Evolutionary conservation across 75 land plant species (phyloP).

Genomic region (Selaginella tamariscina): DNA sequence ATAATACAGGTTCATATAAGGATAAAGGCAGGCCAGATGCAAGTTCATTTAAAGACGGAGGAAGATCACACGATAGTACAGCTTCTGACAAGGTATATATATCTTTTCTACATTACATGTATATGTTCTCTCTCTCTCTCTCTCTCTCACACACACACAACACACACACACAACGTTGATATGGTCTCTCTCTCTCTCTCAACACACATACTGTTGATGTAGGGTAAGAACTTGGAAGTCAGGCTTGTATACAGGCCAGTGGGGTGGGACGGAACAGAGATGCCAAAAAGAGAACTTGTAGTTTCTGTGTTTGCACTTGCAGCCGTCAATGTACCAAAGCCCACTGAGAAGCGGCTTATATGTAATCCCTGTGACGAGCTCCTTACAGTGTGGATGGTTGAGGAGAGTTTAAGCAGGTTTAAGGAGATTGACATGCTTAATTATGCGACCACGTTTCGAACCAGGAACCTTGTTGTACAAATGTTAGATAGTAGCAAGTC

Average conservation of each 20-base stretch:
- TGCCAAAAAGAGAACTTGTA: neutral
- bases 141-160: no score
- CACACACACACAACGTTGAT: neutral
- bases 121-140: no score
- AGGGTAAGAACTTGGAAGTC: no score
- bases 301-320: neutral
- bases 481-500: slow-evolving; percentile 3
- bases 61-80: no score
- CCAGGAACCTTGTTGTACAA: slow-evolving; percentile 9
- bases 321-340: slow-evolving; percentile 16
- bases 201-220: neutral
- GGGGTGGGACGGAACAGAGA: slow-evolving; percentile 12
- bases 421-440: neutral
- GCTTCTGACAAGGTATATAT: neutral
- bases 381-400: slow-evolving; percentile 11
- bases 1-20: no score
- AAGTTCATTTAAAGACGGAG: no score
- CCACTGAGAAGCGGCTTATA: neutral
- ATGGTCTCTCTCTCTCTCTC: neutral
- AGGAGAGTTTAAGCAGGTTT: neutral
- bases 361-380: slow-evolving; percentile 14
- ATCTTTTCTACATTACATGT: no score
- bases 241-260: slow-evolving; percentile 7
- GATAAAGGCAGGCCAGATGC: no score
- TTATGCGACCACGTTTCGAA: neutral